Evolutionary conservation across 2,329 filamentous ascomycete species (phyloP).

Genomic region (Pseudonectria foliicola): DNA sequence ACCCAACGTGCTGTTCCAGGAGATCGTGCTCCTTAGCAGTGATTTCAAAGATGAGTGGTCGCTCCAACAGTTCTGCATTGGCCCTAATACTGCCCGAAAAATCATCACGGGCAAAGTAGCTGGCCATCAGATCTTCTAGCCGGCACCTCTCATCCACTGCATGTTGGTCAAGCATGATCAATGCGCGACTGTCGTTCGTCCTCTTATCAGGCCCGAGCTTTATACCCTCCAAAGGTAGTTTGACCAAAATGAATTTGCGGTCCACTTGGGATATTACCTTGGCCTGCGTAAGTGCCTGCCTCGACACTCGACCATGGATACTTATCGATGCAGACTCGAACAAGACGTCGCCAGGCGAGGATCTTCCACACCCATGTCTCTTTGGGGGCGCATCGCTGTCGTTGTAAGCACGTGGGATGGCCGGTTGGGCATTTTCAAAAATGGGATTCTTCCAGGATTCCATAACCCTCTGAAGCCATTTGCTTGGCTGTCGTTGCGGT

Average conservation of each 20-base stretch:
- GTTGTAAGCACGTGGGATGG: constrained; percentile 36
- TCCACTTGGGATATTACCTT: constrained; percentile 78
- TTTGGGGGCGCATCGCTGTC: constrained; percentile 2
- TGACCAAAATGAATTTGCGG: constrained; percentile 76
- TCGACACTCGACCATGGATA: constrained; percentile 49
- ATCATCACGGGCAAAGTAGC: constrained; percentile 35
- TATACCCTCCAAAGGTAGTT: constrained; percentile 33
- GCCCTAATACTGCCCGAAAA: constrained; percentile 10
- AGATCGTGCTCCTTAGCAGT: constrained; percentile 51
- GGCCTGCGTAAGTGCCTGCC: constrained; percentile 50
- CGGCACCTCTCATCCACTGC: constrained; percentile 85
- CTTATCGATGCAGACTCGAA: constrained; percentile 24
- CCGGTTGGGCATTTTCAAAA: constrained; percentile 47
- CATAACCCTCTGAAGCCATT: constrained; percentile 57
- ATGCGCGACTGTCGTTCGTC: constrained; percentile 33
- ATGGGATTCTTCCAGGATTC: constrained; percentile 68
- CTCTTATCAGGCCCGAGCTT: background rate
- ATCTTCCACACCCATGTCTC: constrained; percentile 1
- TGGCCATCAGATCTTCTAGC: constrained; percentile 62
- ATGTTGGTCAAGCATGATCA: constrained; percentile 86
- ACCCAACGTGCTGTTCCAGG: constrained; percentile 43
- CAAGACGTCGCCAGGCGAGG: constrained; percentile 12
- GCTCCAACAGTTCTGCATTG: constrained; percentile 34
- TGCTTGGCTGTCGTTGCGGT: constrained; percentile 15
- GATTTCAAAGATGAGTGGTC: constrained; percentile 59